Evolutionary conservation across 2,329 filamentous ascomycete genomes (phyloP).

Genomic region (Epichloe elymi): DNA sequence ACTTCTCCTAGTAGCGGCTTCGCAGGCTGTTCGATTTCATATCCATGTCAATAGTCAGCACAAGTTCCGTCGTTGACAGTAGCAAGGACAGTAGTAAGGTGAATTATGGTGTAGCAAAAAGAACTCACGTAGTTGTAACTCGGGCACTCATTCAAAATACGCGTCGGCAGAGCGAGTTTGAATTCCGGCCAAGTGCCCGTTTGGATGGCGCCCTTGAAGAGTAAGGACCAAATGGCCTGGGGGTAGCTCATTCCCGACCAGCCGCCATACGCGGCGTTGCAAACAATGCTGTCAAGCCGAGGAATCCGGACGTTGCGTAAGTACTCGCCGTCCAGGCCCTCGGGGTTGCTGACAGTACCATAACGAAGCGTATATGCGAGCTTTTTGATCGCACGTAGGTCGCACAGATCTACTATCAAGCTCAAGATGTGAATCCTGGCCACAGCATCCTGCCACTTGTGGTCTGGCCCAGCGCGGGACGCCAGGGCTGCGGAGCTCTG

Average conservation of each 20-base stretch:
- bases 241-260: conserved; percentile 70
- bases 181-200: conserved; percentile 65
- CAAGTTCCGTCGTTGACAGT: neutral
- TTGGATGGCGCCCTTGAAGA: conserved; percentile 49
- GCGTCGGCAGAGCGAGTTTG: conserved; percentile 48
- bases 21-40: conserved; percentile 27
- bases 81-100: neutral
- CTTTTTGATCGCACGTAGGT: conserved; percentile 36
- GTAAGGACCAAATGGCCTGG: conserved; percentile 36
- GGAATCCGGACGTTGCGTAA: conserved; percentile 41
- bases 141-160: conserved; percentile 27
- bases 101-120: neutral
- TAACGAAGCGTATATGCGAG: conserved; percentile 34
- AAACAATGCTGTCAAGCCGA: conserved; percentile 64
- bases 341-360: conserved; percentile 33
- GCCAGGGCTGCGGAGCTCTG: conserved; percentile 24
- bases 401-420: conserved; percentile 47
- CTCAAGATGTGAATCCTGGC: conserved; percentile 44
- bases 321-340: conserved; percentile 22
- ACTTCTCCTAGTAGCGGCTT: conserved; percentile 58
- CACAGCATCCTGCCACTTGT: conserved; percentile 26
- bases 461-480: conserved; percentile 22
- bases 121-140: conserved; percentile 21
- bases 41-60: neutral
- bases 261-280: conserved; percentile 81